Evolutionary conservation across 768 basidiomycete genomes (phyloP), one percentile per base, ranked within the genome.

Genomic region (Boletus vinaceobasis): DNA sequence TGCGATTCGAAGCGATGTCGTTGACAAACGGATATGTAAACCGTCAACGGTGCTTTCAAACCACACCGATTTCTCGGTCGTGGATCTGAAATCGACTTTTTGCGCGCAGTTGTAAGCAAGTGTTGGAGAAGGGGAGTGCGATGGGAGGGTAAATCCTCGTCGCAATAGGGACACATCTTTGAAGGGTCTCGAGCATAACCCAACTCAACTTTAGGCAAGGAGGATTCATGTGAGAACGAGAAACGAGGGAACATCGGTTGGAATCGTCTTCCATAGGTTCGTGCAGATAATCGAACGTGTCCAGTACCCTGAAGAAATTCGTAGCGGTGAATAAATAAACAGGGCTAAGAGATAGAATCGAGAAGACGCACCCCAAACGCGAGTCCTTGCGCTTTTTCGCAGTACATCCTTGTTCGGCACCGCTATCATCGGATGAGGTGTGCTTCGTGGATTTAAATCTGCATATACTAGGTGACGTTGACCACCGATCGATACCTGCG

Each of bases 111-210:
- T 2, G 73, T 68, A 13, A 92, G 74, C 19, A 93, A 74, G 6
- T 72, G 72, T n/a, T 63, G 61, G 31, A 93, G 75, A 23, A 77
- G 71, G 1, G 83, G 79, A 0, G 89, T 87, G 5, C 86, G 86
- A 4, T 75, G 70, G 2, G 74, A 55, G 1, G 91, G 92, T 11
- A 92, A 75, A 1, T 74, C 78, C 19, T 81, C 78, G 60, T 93
- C 91, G 58, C 91, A 93, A 67, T 86, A 93, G 0, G 91, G 90
- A 64, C 91, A 93, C 3, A 92, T 71, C 1, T 76, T 84, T 7
- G 74, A 76, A 11, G 89, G 89, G 60, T 93, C 89, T 7, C 76
- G 71, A 19, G 67, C 59, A 3, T 79, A 73, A 35, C 77, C 75
- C 27, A 82, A 67, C 10, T 81, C 79, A 42, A 85, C 84, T 87